A percentile compares a stretch with the other conserved stretches of the same genome.
Evolutionary conservation across 768 basidiomycete genomes (phyloP).

Genomic region (Amanita pallidorosea): DNA sequence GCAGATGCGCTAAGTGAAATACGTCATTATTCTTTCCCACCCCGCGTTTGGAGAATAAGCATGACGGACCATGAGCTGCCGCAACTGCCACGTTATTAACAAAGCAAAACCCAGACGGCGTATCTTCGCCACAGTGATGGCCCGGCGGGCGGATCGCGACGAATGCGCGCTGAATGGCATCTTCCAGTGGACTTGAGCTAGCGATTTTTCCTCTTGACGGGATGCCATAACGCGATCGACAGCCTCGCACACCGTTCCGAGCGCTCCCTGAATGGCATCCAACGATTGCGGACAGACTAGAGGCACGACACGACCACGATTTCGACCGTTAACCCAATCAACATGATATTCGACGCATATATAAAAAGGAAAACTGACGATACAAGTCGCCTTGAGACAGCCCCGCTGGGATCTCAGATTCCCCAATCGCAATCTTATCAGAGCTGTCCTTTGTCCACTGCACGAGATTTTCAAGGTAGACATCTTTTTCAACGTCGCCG

Average conservation of each 20-base stretch:
- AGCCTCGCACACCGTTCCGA: slow-evolving; percentile 82
- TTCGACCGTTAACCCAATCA: not conserved
- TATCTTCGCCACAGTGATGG: slow-evolving; percentile 88
- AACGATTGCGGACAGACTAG: slow-evolving; percentile 73
- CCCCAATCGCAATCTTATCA: slow-evolving; percentile 48
- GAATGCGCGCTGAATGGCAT: slow-evolving; percentile 44
- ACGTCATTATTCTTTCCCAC: not conserved
- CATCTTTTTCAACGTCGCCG: slow-evolving; percentile 55
- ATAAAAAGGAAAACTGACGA: slow-evolving; percentile 33
- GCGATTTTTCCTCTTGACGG: not conserved
- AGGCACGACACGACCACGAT: not conserved
- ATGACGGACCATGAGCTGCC: slow-evolving; percentile 71
- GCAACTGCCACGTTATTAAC: slow-evolving; percentile 89
- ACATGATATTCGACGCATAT: not conserved
- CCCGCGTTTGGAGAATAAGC: not conserved
- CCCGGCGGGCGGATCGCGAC: slow-evolving; percentile 86
- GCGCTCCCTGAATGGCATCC: slow-evolving; percentile 68
- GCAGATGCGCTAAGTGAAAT: slow-evolving; percentile 56
- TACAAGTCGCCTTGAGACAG: slow-evolving; percentile 77
- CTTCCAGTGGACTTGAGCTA: not conserved
- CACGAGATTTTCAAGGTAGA: slow-evolving; percentile 56
- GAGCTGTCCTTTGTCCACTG: slow-evolving; percentile 48
- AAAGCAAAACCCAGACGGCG: slow-evolving; percentile 90
- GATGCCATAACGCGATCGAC: slow-evolving; percentile 54
- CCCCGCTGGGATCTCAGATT: slow-evolving; percentile 66